A percentile compares a stretch with the other conserved stretches of the same genome.
Evolutionary conservation across 495 filamentous ascomycete species (phyloP).

Genomic region (Trichoderma virens): DNA sequence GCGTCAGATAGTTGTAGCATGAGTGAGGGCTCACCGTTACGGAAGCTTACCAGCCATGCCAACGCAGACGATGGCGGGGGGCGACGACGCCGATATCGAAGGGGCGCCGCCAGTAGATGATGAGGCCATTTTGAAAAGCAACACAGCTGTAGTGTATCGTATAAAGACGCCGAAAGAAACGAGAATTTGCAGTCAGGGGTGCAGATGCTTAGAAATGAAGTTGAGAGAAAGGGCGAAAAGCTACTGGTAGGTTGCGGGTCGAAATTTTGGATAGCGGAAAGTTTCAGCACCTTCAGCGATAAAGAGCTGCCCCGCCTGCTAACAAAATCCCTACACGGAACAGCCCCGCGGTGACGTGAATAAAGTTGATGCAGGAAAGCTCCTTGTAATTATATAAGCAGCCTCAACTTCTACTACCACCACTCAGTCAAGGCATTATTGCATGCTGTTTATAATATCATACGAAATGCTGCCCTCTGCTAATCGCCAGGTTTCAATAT

Average conservation of each 20-base stretch:
- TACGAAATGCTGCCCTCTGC: background rate
- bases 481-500: background rate
- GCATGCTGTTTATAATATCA: no score
- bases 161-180: background rate
- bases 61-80: constrained; percentile 77
- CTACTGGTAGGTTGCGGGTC: background rate
- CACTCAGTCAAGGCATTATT: background rate
- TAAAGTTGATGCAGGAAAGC: background rate
- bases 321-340: background rate
- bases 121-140: background rate
- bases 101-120: constrained; percentile 8
- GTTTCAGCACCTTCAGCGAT: background rate
- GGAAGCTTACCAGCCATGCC: constrained; percentile 75
- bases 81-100: constrained; percentile 13
- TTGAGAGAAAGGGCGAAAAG: background rate
- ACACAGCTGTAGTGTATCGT: background rate
- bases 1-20: constrained; percentile 8
- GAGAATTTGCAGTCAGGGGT: background rate
- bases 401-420: background rate
- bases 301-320: background rate
- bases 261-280: background rate
- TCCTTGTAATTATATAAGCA: background rate
- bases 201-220: background rate
- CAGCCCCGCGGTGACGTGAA: background rate
- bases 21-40: background rate